These are phyloP conservation scores for Oryza nivara DNA, from an alignment of 176 grass and related monocot genomes.

Conservation along the genomic window DNA sequence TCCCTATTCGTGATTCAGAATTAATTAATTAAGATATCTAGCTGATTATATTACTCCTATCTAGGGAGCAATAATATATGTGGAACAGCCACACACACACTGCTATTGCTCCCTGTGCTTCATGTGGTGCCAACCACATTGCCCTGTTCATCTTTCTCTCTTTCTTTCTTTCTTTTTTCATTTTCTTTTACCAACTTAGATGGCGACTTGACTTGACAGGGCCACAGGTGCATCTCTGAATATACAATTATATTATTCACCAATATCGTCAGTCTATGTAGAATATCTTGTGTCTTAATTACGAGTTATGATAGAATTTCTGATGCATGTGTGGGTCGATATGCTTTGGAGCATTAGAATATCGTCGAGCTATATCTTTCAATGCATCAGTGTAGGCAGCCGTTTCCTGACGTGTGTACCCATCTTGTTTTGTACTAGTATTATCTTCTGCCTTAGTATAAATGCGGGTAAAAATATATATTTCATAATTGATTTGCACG, in stretches of 20 bases:
- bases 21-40: neutral
- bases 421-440: neutral
- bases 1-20: neutral
- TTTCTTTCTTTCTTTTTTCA: neutral
- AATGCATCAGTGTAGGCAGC: neutral
- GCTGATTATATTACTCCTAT: neutral
- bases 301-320: neutral
- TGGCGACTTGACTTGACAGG: neutral
- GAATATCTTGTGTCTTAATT: neutral
- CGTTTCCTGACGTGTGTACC: neutral
- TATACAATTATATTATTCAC: neutral
- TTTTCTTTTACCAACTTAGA: neutral
- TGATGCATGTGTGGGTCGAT: neutral
- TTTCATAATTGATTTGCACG: neutral
- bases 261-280: neutral
- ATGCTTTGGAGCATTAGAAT: constrained; percentile 7
- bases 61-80: neutral
- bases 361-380: neutral
- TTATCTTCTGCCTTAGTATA: neutral
- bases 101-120: neutral
- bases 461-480: neutral
- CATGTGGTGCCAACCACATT: neutral
- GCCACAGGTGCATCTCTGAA: neutral
- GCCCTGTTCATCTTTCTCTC: neutral
- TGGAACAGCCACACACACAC: neutral